A percentile compares a stretch with the other conserved stretches of the same genome.
These are phyloP conservation scores for Aspergillus sclerotioniger DNA, from an alignment of 495 filamentous ascomycete genomes.

Conservation along the genomic window DNA sequence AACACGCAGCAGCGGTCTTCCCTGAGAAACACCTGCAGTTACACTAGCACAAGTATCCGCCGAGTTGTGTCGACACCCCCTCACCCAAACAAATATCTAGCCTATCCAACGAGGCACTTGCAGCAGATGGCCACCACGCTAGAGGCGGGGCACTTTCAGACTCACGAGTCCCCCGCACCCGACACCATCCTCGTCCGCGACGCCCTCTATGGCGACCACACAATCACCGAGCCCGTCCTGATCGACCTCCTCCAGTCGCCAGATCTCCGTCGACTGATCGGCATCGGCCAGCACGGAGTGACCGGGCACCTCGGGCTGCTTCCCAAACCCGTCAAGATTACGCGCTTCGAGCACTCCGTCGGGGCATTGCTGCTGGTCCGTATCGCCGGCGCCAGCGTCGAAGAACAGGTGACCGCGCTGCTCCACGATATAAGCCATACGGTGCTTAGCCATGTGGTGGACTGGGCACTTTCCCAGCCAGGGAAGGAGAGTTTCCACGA, in stretches of 20 bases:
- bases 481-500: constrained; percentile 44
- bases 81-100: background rate
- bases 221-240: constrained; percentile 35
- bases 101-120: background rate
- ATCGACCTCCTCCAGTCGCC: constrained; percentile 36
- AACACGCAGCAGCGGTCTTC: too few species aligned
- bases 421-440: constrained; percentile 47
- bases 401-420: constrained; percentile 43
- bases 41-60: too few species aligned
- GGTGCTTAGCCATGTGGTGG: constrained; percentile 42
- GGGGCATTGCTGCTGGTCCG: constrained; percentile 44
- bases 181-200: constrained; percentile 29
- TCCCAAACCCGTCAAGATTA: constrained; percentile 26
- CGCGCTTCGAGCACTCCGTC: constrained; percentile 45
- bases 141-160: constrained; percentile 22
- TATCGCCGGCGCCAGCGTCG: constrained; percentile 34
- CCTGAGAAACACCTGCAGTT: too few species aligned
- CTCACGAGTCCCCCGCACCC: constrained; percentile 17
- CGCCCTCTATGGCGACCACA: constrained; percentile 35
- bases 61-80: background rate
- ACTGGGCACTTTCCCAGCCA: constrained; percentile 38
- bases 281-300: constrained; percentile 40
- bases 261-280: constrained; percentile 33
- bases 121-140: constrained; percentile 18
- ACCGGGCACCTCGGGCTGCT: constrained; percentile 34